Evolutionary conservation across 768 basidiomycete genomes (phyloP), one percentile per base, ranked within the genome.

Genomic region (Calocybe indica): DNA sequence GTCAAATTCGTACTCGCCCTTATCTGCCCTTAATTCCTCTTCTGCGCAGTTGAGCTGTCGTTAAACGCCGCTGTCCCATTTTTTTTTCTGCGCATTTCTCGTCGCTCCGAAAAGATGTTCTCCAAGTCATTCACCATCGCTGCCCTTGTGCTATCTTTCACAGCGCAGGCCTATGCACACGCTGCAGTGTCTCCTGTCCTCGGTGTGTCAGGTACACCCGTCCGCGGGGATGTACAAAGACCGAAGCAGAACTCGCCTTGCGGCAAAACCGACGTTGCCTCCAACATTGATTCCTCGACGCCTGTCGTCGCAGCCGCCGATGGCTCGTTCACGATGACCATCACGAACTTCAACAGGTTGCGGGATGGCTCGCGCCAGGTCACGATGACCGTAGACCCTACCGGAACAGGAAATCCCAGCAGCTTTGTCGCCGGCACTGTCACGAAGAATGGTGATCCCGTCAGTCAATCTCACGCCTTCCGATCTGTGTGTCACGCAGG

Each of bases 341-440:
- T 64, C 47, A 70, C 60, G 38, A 69, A 74, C 60, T 79, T 78
- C 57, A 78, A 78, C 50, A 66, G 50, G 79, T 78, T 14, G 50
- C 41, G 40, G 6, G 77, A 79, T 58, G 78, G 78, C 14, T 78
- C 77, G 2, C 69, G 72, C 9, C 56, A 68, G 42, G 65, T 81
- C 38, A 64, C 66, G 1, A 69, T 72, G n/a, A 55, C 66, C 33
- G 70, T 80, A 13, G 74, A 79, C 53, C 56, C 70, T 6, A 67
- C 72, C n/a, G 71, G 71, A 11, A 69, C 64, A 5, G 71, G 72
- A 1, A 65, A 61, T 15, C 22, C 22, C 4, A 22, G 22, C 22
- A 66, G 54, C 28, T 72, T 72, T 41, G 64, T 63, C 2, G 61
- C 63, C 10, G 62, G 60, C 41, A 70, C 64, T 1, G 65, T 79